Evolutionary conservation across 768 basidiomycete species (phyloP).

Genomic region (Suillus tomentosus): DNA sequence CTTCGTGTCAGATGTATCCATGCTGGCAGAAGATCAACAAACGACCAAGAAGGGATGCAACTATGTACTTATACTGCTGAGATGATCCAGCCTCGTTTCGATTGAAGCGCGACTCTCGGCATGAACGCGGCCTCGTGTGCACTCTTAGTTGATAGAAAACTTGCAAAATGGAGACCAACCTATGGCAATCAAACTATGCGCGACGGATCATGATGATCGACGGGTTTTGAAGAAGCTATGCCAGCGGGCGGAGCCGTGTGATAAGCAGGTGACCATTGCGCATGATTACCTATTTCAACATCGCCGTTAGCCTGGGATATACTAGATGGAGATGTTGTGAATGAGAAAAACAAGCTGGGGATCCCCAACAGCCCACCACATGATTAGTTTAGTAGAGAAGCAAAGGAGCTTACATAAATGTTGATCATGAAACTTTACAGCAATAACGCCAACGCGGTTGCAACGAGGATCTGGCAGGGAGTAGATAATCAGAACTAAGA

Average conservation of each 20-base stretch:
- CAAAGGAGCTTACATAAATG: slow-evolving; percentile 4
- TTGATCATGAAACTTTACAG: slow-evolving; percentile 1
- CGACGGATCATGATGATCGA: slow-evolving; percentile 6
- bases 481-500: neutral
- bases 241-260: slow-evolving; percentile 3
- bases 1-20: neutral
- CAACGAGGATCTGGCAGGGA: neutral
- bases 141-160: neutral
- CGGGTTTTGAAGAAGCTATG: neutral
- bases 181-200: neutral
- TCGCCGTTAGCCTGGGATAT: slow-evolving; percentile 3
- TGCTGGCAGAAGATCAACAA: neutral
- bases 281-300: slow-evolving; percentile 2
- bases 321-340: neutral
- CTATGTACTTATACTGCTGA: neutral
- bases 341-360: neutral
- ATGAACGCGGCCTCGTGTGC: neutral
- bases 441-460: neutral
- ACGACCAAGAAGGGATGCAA: neutral
- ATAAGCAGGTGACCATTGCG: neutral
- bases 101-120: neutral
- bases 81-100: neutral
- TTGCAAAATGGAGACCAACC: neutral
- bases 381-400: slow-evolving; percentile 1
- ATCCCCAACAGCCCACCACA: neutral